Conservation (phyloP, 1,284 basidiomycete genomes). For the Malassezia obtusa region DNA sequence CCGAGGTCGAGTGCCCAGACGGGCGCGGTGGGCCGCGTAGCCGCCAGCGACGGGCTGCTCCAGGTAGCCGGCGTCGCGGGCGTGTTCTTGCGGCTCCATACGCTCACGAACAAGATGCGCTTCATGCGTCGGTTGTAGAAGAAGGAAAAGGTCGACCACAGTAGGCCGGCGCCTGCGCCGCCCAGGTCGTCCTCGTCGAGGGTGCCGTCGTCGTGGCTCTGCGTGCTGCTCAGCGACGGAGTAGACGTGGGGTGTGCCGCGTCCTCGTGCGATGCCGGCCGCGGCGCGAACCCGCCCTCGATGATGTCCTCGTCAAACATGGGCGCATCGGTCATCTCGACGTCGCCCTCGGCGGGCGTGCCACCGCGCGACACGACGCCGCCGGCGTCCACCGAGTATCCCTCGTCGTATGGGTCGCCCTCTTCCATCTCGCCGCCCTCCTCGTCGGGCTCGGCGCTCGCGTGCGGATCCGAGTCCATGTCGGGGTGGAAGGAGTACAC, state of each 20-base stretch:
- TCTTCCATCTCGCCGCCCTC: slow-evolving; percentile 51
- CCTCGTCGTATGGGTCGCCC: slow-evolving; percentile 52
- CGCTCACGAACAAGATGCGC: slow-evolving; percentile 81
- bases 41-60: slow-evolving; percentile 14
- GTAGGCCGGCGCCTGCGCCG: slow-evolving; percentile 60
- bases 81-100: slow-evolving; percentile 71
- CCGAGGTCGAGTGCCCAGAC: not conserved
- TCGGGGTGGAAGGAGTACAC: slow-evolving; percentile 91
- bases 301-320: slow-evolving; percentile 46
- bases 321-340: slow-evolving; percentile 33
- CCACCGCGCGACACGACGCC: slow-evolving; percentile 20
- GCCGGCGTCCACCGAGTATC: slow-evolving; percentile 26
- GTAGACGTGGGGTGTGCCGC: not conserved
- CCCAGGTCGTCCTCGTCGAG: slow-evolving; percentile 52
- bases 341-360: slow-evolving; percentile 37
- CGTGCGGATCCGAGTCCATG: slow-evolving; percentile 88
- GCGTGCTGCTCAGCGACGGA: not conserved
- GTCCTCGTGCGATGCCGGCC: not conserved
- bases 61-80: slow-evolving; percentile 20
- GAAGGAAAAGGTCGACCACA: slow-evolving; percentile 97
- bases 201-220: slow-evolving; percentile 18
- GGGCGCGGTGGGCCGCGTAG: not conserved
- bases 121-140: slow-evolving; percentile 86
- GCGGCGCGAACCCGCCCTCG: slow-evolving; percentile 23
- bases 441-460: slow-evolving; percentile 52